Conservation (phyloP, 2,329 filamentous ascomycete species). For the Hypocreales sp. region DNA sequence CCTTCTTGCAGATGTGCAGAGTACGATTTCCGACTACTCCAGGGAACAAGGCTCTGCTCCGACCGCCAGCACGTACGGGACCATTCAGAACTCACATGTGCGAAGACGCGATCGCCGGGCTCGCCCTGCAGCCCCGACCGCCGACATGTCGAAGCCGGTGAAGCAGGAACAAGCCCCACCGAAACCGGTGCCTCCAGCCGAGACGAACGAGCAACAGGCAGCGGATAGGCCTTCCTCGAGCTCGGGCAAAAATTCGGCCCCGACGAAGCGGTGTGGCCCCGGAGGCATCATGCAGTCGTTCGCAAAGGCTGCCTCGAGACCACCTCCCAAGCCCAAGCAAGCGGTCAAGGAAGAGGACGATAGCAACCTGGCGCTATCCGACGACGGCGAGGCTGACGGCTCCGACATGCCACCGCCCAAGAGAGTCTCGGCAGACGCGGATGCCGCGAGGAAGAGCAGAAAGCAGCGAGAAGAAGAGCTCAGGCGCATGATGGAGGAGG, state of each 20-base stretch:
- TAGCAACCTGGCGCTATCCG: slow-evolving; percentile 15
- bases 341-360: slow-evolving; percentile 15
- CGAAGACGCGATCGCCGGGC: slow-evolving; percentile 29
- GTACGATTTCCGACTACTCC: slow-evolving; percentile 42
- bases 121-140: slow-evolving; percentile 9
- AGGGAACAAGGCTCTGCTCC: slow-evolving; percentile 43
- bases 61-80: slow-evolving; percentile 48
- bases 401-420: slow-evolving; percentile 15
- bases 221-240: slow-evolving; percentile 7
- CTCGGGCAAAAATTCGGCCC: slow-evolving; percentile 16
- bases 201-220: slow-evolving; percentile 2
- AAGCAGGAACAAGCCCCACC: slow-evolving; percentile 15
- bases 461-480: slow-evolving; percentile 23
- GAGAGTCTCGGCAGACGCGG: slow-evolving; percentile 8
- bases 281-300: slow-evolving; percentile 64
- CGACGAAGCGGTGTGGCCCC: slow-evolving; percentile 42
- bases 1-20: slow-evolving; percentile 52
- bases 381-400: slow-evolving; percentile 25
- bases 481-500: slow-evolving; percentile 31
- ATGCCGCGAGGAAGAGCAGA: slow-evolving; percentile 12
- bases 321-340: slow-evolving; percentile 31
- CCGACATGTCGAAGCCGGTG: slow-evolving; percentile 11
- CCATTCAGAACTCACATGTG: slow-evolving; percentile 60
- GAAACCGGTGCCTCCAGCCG: not conserved
- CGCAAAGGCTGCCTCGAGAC: slow-evolving; percentile 37